Evolutionary conservation across 345 rosid genomes (phyloP).

Genomic region (Cardamine chenopodiifolia): DNA sequence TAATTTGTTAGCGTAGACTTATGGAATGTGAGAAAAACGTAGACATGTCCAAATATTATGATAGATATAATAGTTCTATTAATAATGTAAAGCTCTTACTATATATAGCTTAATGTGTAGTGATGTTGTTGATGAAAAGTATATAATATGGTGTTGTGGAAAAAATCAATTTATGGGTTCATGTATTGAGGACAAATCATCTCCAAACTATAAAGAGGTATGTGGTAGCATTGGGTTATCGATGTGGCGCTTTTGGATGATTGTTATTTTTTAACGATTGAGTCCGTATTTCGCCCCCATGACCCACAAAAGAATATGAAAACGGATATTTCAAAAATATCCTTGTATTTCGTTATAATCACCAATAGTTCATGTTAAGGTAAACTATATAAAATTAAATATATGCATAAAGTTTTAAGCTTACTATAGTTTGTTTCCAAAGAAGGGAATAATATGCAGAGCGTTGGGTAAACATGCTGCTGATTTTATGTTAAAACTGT

Average conservation of each 20-base stretch:
- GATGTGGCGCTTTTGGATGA: not conserved
- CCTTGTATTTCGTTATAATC: not conserved
- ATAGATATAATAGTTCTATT: not conserved
- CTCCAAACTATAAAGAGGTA: not conserved
- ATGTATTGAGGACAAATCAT: not conserved
- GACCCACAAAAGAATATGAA: not conserved
- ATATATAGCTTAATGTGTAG: not conserved
- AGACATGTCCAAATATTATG: not conserved
- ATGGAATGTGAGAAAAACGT: not conserved
- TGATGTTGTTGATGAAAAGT: not conserved
- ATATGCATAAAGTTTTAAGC: slow-evolving; percentile 24
- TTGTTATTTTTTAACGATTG: not conserved
- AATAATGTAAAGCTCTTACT: not conserved
- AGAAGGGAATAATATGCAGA: slow-evolving; percentile 50
- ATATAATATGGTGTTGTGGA: not conserved
- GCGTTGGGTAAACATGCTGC: not conserved
- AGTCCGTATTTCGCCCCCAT: not conserved
- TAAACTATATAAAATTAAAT: not conserved
- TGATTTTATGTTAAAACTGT: not conserved
- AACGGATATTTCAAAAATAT: not conserved
- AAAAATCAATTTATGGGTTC: not conserved
- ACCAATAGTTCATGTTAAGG: not conserved
- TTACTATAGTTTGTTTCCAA: slow-evolving; percentile 28
- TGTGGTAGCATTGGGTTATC: not conserved
- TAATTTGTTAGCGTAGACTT: slow-evolving; percentile 17